Conservation (phyloP, 1,284 basidiomycete genomes). For the Afroboletus lepidellus region DNA sequence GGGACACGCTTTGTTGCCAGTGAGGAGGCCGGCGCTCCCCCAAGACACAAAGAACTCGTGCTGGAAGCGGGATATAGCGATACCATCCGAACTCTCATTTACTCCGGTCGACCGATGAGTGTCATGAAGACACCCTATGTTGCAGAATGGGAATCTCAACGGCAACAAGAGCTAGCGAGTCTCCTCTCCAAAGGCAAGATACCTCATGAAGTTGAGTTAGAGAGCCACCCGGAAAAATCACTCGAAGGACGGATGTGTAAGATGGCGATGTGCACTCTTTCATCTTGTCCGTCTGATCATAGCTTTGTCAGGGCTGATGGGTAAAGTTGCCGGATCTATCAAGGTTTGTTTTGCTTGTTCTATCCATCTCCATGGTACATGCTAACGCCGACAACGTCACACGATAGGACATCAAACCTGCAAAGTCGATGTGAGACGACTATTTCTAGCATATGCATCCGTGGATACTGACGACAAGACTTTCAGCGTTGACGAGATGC, state of each 20-base stretch:
- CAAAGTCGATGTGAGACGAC: constrained; percentile 74
- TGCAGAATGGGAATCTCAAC: constrained; percentile 61
- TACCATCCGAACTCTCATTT: constrained; percentile 70
- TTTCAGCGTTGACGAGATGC: constrained; percentile 67
- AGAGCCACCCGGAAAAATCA: constrained; percentile 66
- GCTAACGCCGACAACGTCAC: background rate
- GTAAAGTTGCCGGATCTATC: constrained; percentile 80
- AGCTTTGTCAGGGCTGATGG: constrained; percentile 69
- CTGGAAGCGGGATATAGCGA: constrained; percentile 71
- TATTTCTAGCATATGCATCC: background rate
- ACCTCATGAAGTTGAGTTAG: constrained; percentile 73
- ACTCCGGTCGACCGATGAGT: constrained; percentile 82
- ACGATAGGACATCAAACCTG: constrained; percentile 69
- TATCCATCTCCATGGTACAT: background rate
- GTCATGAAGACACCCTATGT: constrained; percentile 80
- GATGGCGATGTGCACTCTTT: constrained; percentile 22
- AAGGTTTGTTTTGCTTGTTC: constrained; percentile 40
- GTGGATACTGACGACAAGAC: constrained; percentile 13
- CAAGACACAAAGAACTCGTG: constrained; percentile 74
- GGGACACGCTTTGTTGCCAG: constrained; percentile 90
- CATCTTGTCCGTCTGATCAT: constrained; percentile 3
- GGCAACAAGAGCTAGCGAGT: constrained; percentile 56
- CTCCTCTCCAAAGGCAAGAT: constrained; percentile 68
- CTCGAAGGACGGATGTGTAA: constrained; percentile 59
- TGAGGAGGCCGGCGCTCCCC: constrained; percentile 78